Evolutionary conservation across 306 rosid genomes (phyloP).

Genomic region (Fragaria nilgerrensis): DNA sequence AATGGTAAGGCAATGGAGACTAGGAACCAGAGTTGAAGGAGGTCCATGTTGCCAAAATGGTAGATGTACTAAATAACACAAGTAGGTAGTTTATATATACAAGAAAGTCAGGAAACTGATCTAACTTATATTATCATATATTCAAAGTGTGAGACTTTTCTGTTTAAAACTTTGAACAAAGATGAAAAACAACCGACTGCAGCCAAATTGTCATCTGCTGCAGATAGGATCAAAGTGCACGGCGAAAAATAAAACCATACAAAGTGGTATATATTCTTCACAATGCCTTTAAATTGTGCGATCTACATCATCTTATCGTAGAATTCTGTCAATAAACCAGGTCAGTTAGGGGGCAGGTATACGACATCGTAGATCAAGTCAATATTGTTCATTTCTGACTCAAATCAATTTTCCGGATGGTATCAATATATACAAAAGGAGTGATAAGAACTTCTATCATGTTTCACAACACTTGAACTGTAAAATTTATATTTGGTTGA

Average conservation of each 20-base stretch:
- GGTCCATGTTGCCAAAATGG: slow-evolving; percentile 26
- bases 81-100: neutral
- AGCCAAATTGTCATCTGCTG: neutral
- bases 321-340: neutral
- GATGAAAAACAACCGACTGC: neutral
- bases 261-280: neutral
- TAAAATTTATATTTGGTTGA: too few species aligned
- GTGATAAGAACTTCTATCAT: neutral
- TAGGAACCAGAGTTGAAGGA: slow-evolving; percentile 18
- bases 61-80: neutral
- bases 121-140: neutral
- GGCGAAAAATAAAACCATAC: neutral
- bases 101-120: neutral
- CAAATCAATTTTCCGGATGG: too few species aligned
- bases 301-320: neutral
- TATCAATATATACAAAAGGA: too few species aligned
- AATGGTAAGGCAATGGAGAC: slow-evolving; percentile 32
- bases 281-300: neutral
- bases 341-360: neutral
- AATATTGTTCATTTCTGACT: neutral
- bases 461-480: neutral
- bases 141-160: neutral
- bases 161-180: neutral
- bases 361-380: neutral
- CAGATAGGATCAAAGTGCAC: neutral